Evolutionary conservation across 164 flowering plant species (phyloP).

Genomic region (Malania oleifera): DNA sequence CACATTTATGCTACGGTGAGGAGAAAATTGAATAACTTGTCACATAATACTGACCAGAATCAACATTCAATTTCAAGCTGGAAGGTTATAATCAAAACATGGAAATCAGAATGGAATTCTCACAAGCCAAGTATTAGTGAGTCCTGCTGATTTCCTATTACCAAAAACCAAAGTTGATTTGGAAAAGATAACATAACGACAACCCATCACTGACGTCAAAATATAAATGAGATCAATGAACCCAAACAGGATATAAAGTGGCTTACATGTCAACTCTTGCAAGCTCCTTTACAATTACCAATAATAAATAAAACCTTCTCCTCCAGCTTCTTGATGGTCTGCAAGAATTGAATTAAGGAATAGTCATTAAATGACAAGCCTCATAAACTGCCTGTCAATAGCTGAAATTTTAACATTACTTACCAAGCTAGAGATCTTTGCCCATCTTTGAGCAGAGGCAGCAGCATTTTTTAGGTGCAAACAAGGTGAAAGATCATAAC

Average conservation of each 20-base stretch:
- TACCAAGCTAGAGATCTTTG: slow-evolving; percentile 49
- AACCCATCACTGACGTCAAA: too few relatives aligned
- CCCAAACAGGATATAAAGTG: background rate
- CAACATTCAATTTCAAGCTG: too few relatives aligned
- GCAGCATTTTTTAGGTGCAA: slow-evolving; percentile 70
- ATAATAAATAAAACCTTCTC: slow-evolving; percentile 57
- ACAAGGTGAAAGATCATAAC: slow-evolving; percentile 32
- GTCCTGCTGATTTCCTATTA: too few relatives aligned
- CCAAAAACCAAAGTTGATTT: background rate
- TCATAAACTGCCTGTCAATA: background rate
- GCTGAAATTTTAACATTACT: slow-evolving; percentile 4
- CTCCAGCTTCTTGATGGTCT: slow-evolving; percentile 58
- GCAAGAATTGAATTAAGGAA: slow-evolving; percentile 18
- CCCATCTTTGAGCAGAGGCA: slow-evolving; percentile 50
- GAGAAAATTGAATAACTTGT: too few relatives aligned
- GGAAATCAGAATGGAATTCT: too few relatives aligned
- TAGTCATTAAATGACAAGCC: background rate
- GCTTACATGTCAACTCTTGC: slow-evolving; percentile 20
- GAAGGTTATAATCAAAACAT: too few relatives aligned
- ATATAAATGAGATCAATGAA: background rate
- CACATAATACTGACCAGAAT: too few relatives aligned
- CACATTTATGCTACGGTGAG: too few relatives aligned
- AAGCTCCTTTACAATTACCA: slow-evolving; percentile 28
- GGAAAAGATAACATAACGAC: background rate
- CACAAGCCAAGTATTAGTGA: too few relatives aligned